A percentile compares a stretch with the other conserved stretches of the same genome.
Conservation (phyloP, 108 stramenopile genomes). For the Skeletonema costatum region DNA sequence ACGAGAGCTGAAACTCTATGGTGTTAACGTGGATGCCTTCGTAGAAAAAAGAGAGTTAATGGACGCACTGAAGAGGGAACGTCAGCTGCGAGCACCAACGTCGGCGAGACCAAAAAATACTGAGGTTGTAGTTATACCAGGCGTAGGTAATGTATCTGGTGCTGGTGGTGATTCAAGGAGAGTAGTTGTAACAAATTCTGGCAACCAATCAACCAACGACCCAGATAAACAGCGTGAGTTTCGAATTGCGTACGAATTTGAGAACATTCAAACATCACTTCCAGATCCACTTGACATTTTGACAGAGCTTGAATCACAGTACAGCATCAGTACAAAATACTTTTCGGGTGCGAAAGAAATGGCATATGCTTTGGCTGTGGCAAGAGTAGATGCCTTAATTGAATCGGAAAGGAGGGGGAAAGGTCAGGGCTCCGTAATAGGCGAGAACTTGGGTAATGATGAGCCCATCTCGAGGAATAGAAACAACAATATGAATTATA, state of each 20-base stretch:
- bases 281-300: conserved; percentile 13
- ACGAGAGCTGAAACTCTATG: conserved; percentile 31
- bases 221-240: conserved; percentile 31
- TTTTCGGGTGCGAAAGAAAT: conserved; percentile 45
- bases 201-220: background rate
- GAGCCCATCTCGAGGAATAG: conserved; percentile 23
- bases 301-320: conserved; percentile 33
- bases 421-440: conserved; percentile 28
- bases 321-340: conserved; percentile 34
- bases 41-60: conserved; percentile 11
- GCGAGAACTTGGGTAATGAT: background rate
- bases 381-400: conserved; percentile 37
- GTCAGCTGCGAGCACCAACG: conserved; percentile 14
- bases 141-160: conserved; percentile 1
- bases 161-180: background rate
- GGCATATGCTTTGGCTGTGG: conserved; percentile 49
- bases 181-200: background rate
- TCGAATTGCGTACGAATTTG: conserved; percentile 47
- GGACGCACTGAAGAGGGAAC: conserved; percentile 17
- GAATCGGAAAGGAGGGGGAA: conserved; percentile 17
- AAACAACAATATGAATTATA: conserved; percentile 14
- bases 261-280: conserved; percentile 32
- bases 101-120: background rate
- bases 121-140: conserved; percentile 4
- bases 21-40: conserved; percentile 16